Evolutionary conservation across 2,329 filamentous ascomycete species (phyloP).

Genomic region (Leptosphaerulina australis): DNA sequence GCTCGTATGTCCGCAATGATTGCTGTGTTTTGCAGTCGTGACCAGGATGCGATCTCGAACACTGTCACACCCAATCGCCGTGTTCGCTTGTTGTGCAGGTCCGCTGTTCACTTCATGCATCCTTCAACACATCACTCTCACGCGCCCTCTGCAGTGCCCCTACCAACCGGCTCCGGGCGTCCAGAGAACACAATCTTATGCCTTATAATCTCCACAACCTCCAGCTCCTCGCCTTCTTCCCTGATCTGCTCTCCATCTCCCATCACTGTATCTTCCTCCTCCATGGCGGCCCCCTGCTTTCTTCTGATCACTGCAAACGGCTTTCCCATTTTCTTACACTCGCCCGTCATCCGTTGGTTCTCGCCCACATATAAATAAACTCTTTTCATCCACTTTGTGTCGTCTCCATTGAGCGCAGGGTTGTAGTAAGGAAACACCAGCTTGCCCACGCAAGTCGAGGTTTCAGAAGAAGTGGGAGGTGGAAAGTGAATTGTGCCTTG

Average conservation of each 20-base stretch:
- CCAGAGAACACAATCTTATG: conserved; percentile 85
- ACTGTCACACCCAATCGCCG: no score
- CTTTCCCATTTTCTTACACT: conserved; percentile 83
- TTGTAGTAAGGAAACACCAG: conserved; percentile 80
- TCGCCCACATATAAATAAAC: conserved; percentile 87
- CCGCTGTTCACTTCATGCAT: no score
- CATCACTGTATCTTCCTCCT: conserved; percentile 28
- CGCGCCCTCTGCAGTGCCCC: conserved; percentile 25
- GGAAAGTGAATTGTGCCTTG: conserved; percentile 89
- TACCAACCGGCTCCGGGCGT: conserved; percentile 78
- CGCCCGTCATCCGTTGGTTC: conserved; percentile 86
- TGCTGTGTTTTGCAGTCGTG: no score
- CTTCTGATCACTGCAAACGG: conserved; percentile 77
- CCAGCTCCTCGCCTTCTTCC: conserved; percentile 56
- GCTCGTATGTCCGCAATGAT: no score
- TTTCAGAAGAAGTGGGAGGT: conserved; percentile 28
- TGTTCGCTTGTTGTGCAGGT: no score
- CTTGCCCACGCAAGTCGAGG: conserved; percentile 66
- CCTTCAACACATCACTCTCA: neutral
- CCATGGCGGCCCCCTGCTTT: conserved; percentile 22
- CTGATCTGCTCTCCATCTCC: conserved; percentile 31
- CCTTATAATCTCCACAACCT: conserved; percentile 86
- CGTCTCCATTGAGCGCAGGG: conserved; percentile 53
- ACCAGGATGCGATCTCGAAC: no score
- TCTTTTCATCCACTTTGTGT: conserved; percentile 83